A percentile compares a stretch with the other conserved stretches of the same genome.
Evolutionary conservation across 2,329 filamentous ascomycete genomes (phyloP).

Genomic region (Phialophora macrospora): DNA sequence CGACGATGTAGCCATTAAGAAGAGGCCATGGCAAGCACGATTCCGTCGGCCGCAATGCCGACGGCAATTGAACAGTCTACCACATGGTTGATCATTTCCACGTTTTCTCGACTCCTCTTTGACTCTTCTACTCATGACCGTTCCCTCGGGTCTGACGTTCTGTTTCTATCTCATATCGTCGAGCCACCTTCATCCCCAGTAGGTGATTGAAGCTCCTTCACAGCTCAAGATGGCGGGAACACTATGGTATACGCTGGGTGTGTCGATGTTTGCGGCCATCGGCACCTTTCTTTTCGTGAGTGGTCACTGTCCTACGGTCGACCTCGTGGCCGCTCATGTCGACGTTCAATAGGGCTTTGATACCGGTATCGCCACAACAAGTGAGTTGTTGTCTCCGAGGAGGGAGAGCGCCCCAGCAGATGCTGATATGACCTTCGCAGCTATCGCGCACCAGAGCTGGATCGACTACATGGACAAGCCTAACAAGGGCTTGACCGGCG

Average conservation of each 20-base stretch:
- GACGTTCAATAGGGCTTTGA: slow-evolving; percentile 57
- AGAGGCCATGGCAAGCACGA: not conserved
- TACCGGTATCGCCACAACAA: slow-evolving; percentile 65
- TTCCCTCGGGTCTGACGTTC: not conserved
- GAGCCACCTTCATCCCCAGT: not conserved
- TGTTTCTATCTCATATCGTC: slow-evolving; percentile 1
- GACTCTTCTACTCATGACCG: not conserved
- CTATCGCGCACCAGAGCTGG: slow-evolving; percentile 65
- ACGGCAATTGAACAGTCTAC: slow-evolving; percentile 16
- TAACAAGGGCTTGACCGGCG: slow-evolving; percentile 60
- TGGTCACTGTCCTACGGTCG: slow-evolving; percentile 3
- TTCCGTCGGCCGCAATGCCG: slow-evolving; percentile 9
- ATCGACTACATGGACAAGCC: slow-evolving; percentile 63
- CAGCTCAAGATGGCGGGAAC: slow-evolving; percentile 43
- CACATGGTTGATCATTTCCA: slow-evolving; percentile 15
- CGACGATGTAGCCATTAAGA: not conserved
- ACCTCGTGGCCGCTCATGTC: slow-evolving; percentile 5
- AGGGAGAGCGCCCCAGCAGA: slow-evolving; percentile 13
- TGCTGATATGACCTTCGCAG: slow-evolving; percentile 39
- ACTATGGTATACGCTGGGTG: slow-evolving; percentile 54
- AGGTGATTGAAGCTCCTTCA: not conserved
- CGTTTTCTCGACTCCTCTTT: slow-evolving; percentile 1
- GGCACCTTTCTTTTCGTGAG: slow-evolving; percentile 64
- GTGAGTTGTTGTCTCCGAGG: slow-evolving; percentile 38
- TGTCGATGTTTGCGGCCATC: slow-evolving; percentile 63